These are phyloP conservation scores for Thraustochytrium striatum DNA, from an alignment of 352 stramenopile species.

Conservation along the genomic window DNA sequence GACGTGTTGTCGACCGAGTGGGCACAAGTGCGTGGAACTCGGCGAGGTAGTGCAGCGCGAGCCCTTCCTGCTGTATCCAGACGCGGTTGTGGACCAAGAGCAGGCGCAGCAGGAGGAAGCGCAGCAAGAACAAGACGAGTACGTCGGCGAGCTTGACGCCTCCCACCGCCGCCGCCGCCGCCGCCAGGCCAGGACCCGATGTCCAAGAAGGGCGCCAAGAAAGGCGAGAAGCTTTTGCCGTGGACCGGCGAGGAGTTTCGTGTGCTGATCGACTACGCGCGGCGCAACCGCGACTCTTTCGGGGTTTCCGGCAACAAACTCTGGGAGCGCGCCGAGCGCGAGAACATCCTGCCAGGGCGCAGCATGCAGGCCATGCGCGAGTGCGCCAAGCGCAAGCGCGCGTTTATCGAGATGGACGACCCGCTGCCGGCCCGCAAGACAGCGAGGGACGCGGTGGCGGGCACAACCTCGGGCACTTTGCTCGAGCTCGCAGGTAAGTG, in stretches of 20 bases:
- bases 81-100: no score
- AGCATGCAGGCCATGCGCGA: slow-evolving; percentile 31
- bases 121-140: no score
- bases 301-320: background rate
- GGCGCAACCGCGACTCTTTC: background rate
- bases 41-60: no score
- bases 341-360: slow-evolving; percentile 4
- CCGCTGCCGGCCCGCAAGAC: no score
- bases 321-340: slow-evolving; percentile 3
- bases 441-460: background rate
- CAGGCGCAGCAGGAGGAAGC: no score
- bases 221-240: background rate
- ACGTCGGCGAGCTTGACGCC: no score
- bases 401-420: background rate
- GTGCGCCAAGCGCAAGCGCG: slow-evolving; percentile 10
- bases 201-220: background rate
- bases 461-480: background rate
- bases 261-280: background rate
- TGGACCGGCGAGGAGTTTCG: slow-evolving; percentile 19
- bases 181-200: background rate
- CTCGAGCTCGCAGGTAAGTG: background rate
- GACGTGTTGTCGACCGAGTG: no score
- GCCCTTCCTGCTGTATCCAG: no score
- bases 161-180: no score
- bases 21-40: no score